Evolutionary conservation across 2,329 filamentous ascomycete genomes (phyloP).

Genomic region (Achaetomium macrosporum): DNA sequence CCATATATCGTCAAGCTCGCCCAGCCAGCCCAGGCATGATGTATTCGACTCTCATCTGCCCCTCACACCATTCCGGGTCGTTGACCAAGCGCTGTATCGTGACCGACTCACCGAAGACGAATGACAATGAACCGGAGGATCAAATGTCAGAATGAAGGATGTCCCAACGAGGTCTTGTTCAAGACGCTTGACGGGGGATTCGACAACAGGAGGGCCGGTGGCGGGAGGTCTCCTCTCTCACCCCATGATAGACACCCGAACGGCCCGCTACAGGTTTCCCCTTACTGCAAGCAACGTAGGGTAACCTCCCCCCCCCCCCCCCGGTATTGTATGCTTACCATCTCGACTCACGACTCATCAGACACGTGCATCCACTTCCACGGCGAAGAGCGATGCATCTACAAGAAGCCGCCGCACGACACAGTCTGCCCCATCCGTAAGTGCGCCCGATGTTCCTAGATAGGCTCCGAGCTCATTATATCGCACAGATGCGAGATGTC

Average conservation of each 20-base stretch:
- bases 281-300: slow-evolving; percentile 22
- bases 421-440: slow-evolving; percentile 21
- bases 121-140: slow-evolving; percentile 19
- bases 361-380: slow-evolving; percentile 22
- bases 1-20: not conserved
- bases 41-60: not conserved
- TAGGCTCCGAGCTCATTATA: not conserved
- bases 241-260: slow-evolving; percentile 12
- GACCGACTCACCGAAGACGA: not conserved
- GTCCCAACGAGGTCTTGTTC: slow-evolving; percentile 19
- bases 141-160: slow-evolving; percentile 21
- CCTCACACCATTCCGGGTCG: not conserved
- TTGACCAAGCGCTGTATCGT: not conserved
- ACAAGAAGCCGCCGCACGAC: slow-evolving; percentile 23
- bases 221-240: slow-evolving; percentile 10
- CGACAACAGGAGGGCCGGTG: slow-evolving; percentile 10
- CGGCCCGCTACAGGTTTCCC: slow-evolving; percentile 13
- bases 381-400: slow-evolving; percentile 19
- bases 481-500: slow-evolving; percentile 19
- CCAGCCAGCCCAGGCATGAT: not conserved
- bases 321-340: not conserved
- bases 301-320: not conserved
- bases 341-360: not conserved
- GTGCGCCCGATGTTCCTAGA: not conserved
- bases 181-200: slow-evolving; percentile 17